Evolutionary conservation across 225 moss, liverwort and hornwort genomes (phyloP).

Genomic region (Lunularia cruciata): DNA sequence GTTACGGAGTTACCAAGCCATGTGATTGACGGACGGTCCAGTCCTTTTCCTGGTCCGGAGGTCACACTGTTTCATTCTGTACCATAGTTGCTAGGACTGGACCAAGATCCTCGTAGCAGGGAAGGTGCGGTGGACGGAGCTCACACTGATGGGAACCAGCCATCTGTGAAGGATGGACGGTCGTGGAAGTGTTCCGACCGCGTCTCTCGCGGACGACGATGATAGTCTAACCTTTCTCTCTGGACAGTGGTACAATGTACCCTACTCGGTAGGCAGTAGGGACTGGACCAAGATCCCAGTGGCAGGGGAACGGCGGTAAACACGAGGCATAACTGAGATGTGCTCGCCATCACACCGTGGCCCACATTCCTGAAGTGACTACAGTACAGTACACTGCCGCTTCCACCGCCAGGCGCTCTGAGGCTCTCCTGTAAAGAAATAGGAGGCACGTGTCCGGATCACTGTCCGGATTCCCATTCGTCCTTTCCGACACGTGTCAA

Average conservation of each 20-base stretch:
- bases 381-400: too few species aligned
- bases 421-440: too few species aligned
- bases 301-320: not conserved
- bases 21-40: not conserved
- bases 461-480: too few species aligned
- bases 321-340: too few species aligned
- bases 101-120: slow-evolving; percentile 1
- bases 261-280: not conserved
- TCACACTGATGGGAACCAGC: too few species aligned
- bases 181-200: not conserved
- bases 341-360: not conserved
- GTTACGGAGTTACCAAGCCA: not conserved
- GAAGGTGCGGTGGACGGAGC: not conserved
- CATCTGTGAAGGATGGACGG: not conserved
- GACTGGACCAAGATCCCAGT: not conserved
- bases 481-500: too few species aligned
- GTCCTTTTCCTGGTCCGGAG: not conserved
- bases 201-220: not conserved
- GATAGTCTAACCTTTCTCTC: not conserved
- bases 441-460: too few species aligned
- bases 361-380: not conserved
- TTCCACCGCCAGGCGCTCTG: too few species aligned
- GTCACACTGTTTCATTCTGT: not conserved
- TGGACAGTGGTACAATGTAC: not conserved
- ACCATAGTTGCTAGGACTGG: not conserved